Evolutionary conservation across 2,329 filamentous ascomycete species (phyloP), one percentile per base, ranked within the genome.

Genomic region (Graphium sp.): DNA sequence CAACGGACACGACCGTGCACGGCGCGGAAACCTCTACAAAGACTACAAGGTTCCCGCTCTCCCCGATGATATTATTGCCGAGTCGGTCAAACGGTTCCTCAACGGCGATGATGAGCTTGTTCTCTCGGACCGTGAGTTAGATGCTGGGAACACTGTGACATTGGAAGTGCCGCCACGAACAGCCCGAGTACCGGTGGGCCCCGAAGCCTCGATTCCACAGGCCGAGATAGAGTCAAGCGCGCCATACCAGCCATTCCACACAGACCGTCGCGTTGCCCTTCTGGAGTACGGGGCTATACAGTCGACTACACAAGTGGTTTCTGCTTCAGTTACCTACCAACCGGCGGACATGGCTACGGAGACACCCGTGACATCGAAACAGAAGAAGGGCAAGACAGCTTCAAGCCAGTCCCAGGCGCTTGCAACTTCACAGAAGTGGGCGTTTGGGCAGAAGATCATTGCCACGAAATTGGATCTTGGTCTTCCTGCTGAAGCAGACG

Each of bases 201-300:
- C 58, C 47, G 77, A 58, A 50, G 80, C 54, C 47, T 78, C 56
- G 46, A 85, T 69, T 32, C 71, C 72, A 1, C 69, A 75, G 37
- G 83, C 82, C 5, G 85, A 94, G 56, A 91, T 93, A 38, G 89
- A 98, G 46, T 93, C 87, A 2, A 94, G 87, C 44, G 80, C 85
- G 5, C 83, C 87, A 3, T 95, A 93, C 42, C 85, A 93, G 43
- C 87, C 89, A 2, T 94, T 95, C 56, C 87, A 95, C 47, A 89
- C 85, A 0, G 85, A 95, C 44, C 69, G 73, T 31, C 72, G 87
- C 4, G 80, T 95, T 24, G 70, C 65, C n/a, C 59, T 94, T 17
- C 79, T 74, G 39, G 66, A 83, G 23, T 80, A 76, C n/a, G 14
- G 16, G 22, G 19, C 13, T 27, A 9, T 8, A 25, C 11, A n/a